Conservation (phyloP, 106 monocot genomes). For the Phalaenopsis equestris region DNA sequence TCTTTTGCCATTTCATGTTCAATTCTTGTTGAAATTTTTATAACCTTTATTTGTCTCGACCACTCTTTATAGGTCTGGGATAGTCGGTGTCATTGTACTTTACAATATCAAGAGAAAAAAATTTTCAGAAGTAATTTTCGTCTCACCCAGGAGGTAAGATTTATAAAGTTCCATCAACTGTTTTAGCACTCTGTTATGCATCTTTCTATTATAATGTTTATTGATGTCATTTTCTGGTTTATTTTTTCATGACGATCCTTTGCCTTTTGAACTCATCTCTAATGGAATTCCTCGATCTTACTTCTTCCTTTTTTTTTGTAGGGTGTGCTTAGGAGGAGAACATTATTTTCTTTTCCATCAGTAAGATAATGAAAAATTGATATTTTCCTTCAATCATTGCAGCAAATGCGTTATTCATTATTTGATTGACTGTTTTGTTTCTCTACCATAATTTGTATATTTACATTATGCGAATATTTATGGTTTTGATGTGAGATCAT, state of each 20-base stretch:
- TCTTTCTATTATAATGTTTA: neutral
- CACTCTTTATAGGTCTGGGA: neutral
- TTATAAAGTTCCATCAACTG: neutral
- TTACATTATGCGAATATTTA: neutral
- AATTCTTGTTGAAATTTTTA: neutral
- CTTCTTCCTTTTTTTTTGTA: neutral
- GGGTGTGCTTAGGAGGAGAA: neutral
- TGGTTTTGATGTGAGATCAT: neutral
- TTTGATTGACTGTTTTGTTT: neutral
- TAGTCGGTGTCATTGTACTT: neutral
- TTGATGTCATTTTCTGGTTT: neutral
- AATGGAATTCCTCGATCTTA: neutral
- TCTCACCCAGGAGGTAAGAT: neutral
- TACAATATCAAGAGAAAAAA: conserved; percentile 4
- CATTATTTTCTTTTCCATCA: conserved; percentile 2
- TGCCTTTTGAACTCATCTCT: neutral
- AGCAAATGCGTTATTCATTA: neutral
- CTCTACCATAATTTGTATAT: neutral
- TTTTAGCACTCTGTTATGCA: neutral
- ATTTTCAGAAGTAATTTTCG: conserved; percentile 6
- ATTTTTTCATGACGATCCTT: neutral
- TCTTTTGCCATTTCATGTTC: neutral
- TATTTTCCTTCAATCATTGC: neutral
- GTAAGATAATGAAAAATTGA: neutral
- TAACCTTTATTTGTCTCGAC: neutral